phyloP scores from a whole-genome alignment of 2,329 filamentous ascomycete species.

The Biscogniauxia mediterranea region DNA sequence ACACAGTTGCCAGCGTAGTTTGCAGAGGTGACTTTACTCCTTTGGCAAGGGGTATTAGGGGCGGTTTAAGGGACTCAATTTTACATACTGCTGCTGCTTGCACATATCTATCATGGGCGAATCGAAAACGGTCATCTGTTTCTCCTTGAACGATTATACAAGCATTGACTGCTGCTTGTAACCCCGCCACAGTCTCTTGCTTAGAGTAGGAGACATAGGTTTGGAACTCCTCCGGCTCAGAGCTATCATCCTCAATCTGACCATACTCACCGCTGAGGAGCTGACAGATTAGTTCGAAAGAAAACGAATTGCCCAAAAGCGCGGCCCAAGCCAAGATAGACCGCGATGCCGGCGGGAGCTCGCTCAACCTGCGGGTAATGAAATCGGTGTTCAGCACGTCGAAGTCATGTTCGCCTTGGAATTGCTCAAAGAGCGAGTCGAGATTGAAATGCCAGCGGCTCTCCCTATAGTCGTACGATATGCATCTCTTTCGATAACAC shows the following conservation, averaged over 20 bases:
- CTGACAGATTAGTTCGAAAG: conserved; percentile 75
- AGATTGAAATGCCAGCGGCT: conserved; percentile 83
- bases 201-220: conserved; percentile 55
- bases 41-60: background rate
- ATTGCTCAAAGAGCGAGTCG: conserved; percentile 82
- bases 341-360: conserved; percentile 71
- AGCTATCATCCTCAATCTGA: conserved; percentile 47
- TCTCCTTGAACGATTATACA: conserved; percentile 81
- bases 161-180: conserved; percentile 78
- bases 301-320: conserved; percentile 78
- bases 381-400: conserved; percentile 81
- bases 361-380: conserved; percentile 72
- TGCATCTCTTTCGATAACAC: conserved; percentile 81
- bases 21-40: background rate
- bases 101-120: conserved; percentile 84
- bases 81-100: conserved; percentile 60
- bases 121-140: conserved; percentile 82
- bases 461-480: conserved; percentile 86
- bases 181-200: conserved; percentile 68
- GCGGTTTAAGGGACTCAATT: background rate
- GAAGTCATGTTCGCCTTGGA: conserved; percentile 74
- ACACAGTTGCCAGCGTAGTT: background rate
- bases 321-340: conserved; percentile 85
- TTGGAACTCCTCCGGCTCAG: conserved; percentile 28
- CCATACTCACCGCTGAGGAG: conserved; percentile 75